Evolutionary conservation across 2,329 filamentous ascomycete species (phyloP).

Genomic region (Emergomyces pasteurianus): DNA sequence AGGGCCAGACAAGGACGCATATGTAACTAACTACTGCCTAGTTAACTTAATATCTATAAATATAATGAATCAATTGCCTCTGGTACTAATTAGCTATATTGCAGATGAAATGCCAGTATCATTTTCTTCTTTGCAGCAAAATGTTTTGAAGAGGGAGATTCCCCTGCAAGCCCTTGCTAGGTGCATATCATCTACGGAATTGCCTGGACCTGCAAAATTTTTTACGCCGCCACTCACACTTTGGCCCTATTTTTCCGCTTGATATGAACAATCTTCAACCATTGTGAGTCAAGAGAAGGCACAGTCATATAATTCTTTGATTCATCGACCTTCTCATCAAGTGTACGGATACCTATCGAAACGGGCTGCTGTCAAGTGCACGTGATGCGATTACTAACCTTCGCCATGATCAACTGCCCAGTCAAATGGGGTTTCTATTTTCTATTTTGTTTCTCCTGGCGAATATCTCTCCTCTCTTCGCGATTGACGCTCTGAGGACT

Average conservation of each 20-base stretch:
- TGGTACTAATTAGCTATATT: too few species aligned
- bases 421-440: not conserved
- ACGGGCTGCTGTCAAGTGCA: not conserved
- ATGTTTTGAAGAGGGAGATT: too few species aligned
- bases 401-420: too few species aligned
- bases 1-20: too few species aligned
- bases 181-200: too few species aligned
- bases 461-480: slow-evolving; percentile 7
- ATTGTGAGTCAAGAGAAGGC: not conserved
- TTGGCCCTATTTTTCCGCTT: too few species aligned
- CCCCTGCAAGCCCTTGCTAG: not conserved
- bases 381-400: not conserved
- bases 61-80: too few species aligned
- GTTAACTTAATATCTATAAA: too few species aligned
- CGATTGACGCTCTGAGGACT: not conserved
- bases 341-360: not conserved
- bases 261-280: not conserved
- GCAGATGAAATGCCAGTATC: too few species aligned
- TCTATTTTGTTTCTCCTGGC: slow-evolving; percentile 30
- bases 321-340: not conserved
- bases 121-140: too few species aligned
- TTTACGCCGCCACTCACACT: too few species aligned
- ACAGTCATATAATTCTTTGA: not conserved
- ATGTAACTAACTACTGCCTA: too few species aligned
- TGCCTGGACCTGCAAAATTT: not conserved